Evolutionary conservation across 1,284 basidiomycete species (phyloP), one percentile per base, ranked within the genome.

Genomic region (Microbotryum silenes-acaulis): DNA sequence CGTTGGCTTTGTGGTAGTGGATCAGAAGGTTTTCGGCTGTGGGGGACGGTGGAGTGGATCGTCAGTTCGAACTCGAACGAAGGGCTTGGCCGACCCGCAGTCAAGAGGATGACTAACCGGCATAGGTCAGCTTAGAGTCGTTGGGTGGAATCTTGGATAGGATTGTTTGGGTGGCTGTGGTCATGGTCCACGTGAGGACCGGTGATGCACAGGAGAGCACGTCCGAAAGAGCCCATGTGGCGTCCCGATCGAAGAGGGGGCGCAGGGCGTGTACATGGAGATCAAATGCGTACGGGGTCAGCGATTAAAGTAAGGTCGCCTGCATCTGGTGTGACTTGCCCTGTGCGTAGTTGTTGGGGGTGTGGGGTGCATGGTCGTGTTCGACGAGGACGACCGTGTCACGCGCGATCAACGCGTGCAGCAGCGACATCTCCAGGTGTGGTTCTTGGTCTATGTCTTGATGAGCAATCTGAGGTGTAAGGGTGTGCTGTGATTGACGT

Each of bases 61-160:
- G 45, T 33, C 18, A 46, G 27, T 10, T 18, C 20, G 23, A n/a
- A 21, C 14, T 4, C 52, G 37, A 27, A 6, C 27, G n/a, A 58
- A n/a, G 23, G 33, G 23, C 29, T 33, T 45, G 29, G 23, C 27
- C 2, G 3, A 27, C 42, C 16, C 29, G 27, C n/a, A 29, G n/a
- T 5, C 21, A 27, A 23, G 21, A 14, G 9, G 18, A 54, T 20
- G n/a, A 23, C 59, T 18, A 1, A 63, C 64, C 64, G 16, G 67
- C 70, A 75, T 81, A 97, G 44, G 91, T 94, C 59, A 97, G 81
- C 77, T 96, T 96, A 75, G 88, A 89, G 76, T 96, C 86, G 74
- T 90, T 89, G 2, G 89, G 89, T 1, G 92, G 91, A 72, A 97
- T 97, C 80, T 94, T 94, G 49, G 86, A 87, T 18, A 98, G 80